These are phyloP conservation scores for Pistacia vera DNA, from an alignment of 345 rosid genomes.

Conservation along the genomic window DNA sequence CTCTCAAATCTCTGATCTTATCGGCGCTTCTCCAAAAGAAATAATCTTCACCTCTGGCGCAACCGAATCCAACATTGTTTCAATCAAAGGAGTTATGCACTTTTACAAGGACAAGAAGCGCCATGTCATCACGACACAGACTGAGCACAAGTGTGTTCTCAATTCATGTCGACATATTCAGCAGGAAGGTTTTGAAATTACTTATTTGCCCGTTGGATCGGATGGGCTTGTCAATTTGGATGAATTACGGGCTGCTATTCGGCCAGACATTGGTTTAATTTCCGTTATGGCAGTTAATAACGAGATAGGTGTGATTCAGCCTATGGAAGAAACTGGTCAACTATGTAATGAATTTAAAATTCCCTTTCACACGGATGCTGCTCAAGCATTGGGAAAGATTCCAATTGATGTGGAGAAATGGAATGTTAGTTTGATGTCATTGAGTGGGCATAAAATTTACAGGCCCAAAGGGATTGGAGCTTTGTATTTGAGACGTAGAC, in stretches of 20 bases:
- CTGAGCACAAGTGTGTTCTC: slow-evolving; percentile 95
- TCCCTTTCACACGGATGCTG: slow-evolving; percentile 92
- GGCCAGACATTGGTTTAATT: slow-evolving; percentile 80
- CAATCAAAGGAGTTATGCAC: slow-evolving; percentile 89
- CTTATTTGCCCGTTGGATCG: slow-evolving; percentile 69
- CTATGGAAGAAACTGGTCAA: slow-evolving; percentile 84
- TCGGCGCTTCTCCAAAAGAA: slow-evolving; percentile 88
- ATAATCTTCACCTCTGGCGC: slow-evolving; percentile 91
- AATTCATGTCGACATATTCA: slow-evolving; percentile 95
- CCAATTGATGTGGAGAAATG: slow-evolving; percentile 85
- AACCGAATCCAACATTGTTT: slow-evolving; percentile 86
- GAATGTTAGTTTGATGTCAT: slow-evolving; percentile 90
- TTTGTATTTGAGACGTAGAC: slow-evolving; percentile 80
- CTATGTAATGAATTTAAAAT: slow-evolving; percentile 80
- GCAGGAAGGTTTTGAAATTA: slow-evolving; percentile 93
- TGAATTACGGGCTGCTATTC: slow-evolving; percentile 54
- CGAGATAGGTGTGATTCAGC: slow-evolving; percentile 95
- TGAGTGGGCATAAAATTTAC: slow-evolving; percentile 91
- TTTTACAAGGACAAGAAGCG: slow-evolving; percentile 87
- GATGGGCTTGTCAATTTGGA: slow-evolving; percentile 84
- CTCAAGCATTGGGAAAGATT: slow-evolving; percentile 95
- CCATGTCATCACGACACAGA: slow-evolving; percentile 88
- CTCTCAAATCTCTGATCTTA: slow-evolving; percentile 65
- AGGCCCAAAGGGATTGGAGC: slow-evolving; percentile 97
- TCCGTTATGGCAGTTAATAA: slow-evolving; percentile 96